Base-by-base conservation (phyloP, 768 basidiomycete genomes). In the Nevesoporus exiguus region DNA sequence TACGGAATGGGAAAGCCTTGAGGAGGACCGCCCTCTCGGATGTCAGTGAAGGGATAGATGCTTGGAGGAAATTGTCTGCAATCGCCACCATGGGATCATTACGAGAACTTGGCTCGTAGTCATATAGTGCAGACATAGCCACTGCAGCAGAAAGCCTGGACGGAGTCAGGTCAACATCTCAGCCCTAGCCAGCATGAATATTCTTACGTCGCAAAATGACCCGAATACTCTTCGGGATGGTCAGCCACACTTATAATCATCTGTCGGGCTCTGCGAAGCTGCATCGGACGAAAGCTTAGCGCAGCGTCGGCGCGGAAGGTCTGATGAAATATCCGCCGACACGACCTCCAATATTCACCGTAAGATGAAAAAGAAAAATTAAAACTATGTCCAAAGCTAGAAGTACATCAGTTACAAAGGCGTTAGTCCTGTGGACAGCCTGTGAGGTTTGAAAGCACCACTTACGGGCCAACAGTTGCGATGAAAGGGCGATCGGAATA, bases 301-400 rank as follows among this genome's bases (percentile, higher is more conserved):
- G 41, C 21, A n/a, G 41, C 49, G 1, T 58, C 25, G 6, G 56
- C 21, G 7, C 47, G 40, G 22, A 48, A 58, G 2, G 52, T 51
- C 37, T 60, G 56, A 15, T 60, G 56, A 5, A 60, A 19, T 25
- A 58, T 60, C 8, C 56, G 49, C 17, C 59, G 31, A 25, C 42
- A 49, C 17, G 47, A 21, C 7, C 57, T 37, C 57, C 57, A 58
- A 25, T 49, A 25, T 36, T 22, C 8, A 5, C 43, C 43, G 17
- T 52, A 52, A 0, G 7, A 27, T 3, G 9, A 5, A 13, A 52
- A 29, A 21, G n/a, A 19, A 27, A 61, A 51, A 6, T 56, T 31
- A 10, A 11, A 30, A 9, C 27, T 52, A 1, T 54, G 49, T 0
- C 60, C 58, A 34, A 31, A 59, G 21, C 60, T 61, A 24, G 24